Evolutionary conservation across 805 yeast species (phyloP), one percentile per base, ranked within the genome.

Genomic region (Candida rishiriensis): DNA sequence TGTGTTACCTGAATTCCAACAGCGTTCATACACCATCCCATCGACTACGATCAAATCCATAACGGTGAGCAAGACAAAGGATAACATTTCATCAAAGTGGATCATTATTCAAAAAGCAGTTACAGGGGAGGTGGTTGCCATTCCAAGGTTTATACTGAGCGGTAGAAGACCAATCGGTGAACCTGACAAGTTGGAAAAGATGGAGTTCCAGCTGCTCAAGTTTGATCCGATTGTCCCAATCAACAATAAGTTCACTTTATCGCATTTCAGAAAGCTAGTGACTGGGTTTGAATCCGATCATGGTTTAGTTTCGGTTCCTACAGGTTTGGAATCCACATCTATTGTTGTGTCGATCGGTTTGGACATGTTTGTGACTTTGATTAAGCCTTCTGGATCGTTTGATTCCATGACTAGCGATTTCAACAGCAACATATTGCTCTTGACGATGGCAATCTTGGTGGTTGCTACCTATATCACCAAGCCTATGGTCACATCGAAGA

Each of bases 321-420:
- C 97, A 0, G 73, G 77, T 34, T 68, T 89, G 41, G 98, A 91
- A 64, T 86, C 96, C 2, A 89, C 97, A 0, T 72, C 84, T 2
- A 71, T 87, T 15, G 76, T 86, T 0, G 81, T 93, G 48, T 70
- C 75, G 32, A 65, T 79, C 37, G 87, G 84, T 15, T 63, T 72
- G n/a, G 95, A 88, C 58, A 61, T 85, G 7, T 90, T 86, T 66
- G 86, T 90, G 57, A 83, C 95, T 0, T 71, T 79, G 44, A 72
- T 85, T 14, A 76, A 84, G 40, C 97, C 98, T 0, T 87, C 97
- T 0, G 77, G 78, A 36, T 86, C 88, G 34, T 90, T 87, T 64
- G 99, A 91, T 65, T 70, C 78, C 40, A 71, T 91, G 60, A 76
- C 81, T 21, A 66, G 72, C 29, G 71, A 73, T 41, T 93, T 93